Evolutionary conservation across 2,329 filamentous ascomycete genomes (phyloP), one percentile per base, ranked within the genome.

Genomic region (Gyromitra esculenta): DNA sequence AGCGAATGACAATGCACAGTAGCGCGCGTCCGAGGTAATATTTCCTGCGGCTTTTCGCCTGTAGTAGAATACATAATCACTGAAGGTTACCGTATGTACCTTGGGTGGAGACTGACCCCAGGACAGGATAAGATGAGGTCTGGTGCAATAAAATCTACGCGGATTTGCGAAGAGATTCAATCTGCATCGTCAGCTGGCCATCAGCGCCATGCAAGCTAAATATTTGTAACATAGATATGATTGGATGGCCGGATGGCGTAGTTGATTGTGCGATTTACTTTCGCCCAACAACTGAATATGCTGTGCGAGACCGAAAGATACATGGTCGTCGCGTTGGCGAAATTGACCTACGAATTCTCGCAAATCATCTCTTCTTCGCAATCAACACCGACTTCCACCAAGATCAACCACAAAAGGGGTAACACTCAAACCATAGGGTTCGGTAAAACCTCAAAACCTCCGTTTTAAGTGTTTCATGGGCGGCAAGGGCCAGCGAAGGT

Each of bases 391-490:
- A 7, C 48, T 50, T 50, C 25, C 62, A 3, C 48, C 48, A 18
- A 56, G 63, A 66, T 50, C 37, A 35, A 8, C 39, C 52, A 11
- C 37, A 60, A 69, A 59, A 45, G 66, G 66, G 66, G 52, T 8
- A 57, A 5, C 41, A 31, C 41, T 25, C 31, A 69, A 50, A 52
- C 67, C 35, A 41, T 62, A 54, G 57, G 67, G 35, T 39, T 62
- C 67, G 67, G 67, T 41, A 70, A 41, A 13, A 7, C 31, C 25
- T 35, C 48, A 39, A 43, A 67, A 50, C 43, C 41, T 11, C 45
- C 37, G 68, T 71, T 70, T 70, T 35, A 31, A 13, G 31, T 35
- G 67, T 70, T 70, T 70, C 67, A 52, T n/a, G 62, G n/a, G 5
- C 35, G 37, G 50, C 68, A 71, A 69, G 68, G 66, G 54, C 50